Evolutionary conservation across 148 eudicot genomes (phyloP).

Genomic region (Pharnaceum exiguum): DNA sequence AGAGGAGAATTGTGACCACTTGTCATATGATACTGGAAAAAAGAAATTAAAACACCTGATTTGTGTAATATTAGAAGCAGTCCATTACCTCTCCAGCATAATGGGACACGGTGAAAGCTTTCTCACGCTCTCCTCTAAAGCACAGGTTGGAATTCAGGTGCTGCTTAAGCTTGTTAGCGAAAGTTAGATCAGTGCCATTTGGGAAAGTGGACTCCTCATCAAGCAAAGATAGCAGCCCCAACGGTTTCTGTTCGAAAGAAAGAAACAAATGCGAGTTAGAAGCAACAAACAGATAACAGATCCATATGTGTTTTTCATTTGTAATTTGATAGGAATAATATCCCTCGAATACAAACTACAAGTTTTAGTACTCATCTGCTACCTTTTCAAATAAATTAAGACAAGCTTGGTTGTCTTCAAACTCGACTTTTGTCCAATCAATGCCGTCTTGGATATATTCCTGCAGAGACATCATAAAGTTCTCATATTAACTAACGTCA

Average conservation of each 20-base stretch:
- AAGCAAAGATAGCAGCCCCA: slow-evolving; percentile 79
- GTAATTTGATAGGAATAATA: no score
- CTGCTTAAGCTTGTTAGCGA: slow-evolving; percentile 90
- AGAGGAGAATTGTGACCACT: no score
- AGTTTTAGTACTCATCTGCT: neutral
- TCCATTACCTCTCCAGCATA: slow-evolving; percentile 92
- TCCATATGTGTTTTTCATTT: no score
- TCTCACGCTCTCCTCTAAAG: slow-evolving; percentile 80
- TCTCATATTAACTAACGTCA: neutral
- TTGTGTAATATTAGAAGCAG: neutral
- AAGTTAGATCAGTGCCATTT: slow-evolving; percentile 85
- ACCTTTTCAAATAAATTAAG: slow-evolving; percentile 96
- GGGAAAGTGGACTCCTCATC: slow-evolving; percentile 98
- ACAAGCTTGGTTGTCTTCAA: slow-evolving; percentile 96
- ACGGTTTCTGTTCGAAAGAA: slow-evolving; percentile 66
- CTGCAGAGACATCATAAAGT: slow-evolving; percentile 34
- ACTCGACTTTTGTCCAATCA: slow-evolving; percentile 94
- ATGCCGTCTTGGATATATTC: slow-evolving; percentile 97
- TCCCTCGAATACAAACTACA: neutral
- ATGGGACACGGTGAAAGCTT: slow-evolving; percentile 77
- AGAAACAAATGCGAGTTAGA: neutral
- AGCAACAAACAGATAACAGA: neutral
- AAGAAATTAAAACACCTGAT: neutral
- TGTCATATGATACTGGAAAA: neutral
- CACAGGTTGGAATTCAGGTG: slow-evolving; percentile 66